A percentile compares a stretch with the other conserved stretches of the same genome.
Conservation (phyloP, 768 basidiomycete species). For the Agaricus blazei region DNA sequence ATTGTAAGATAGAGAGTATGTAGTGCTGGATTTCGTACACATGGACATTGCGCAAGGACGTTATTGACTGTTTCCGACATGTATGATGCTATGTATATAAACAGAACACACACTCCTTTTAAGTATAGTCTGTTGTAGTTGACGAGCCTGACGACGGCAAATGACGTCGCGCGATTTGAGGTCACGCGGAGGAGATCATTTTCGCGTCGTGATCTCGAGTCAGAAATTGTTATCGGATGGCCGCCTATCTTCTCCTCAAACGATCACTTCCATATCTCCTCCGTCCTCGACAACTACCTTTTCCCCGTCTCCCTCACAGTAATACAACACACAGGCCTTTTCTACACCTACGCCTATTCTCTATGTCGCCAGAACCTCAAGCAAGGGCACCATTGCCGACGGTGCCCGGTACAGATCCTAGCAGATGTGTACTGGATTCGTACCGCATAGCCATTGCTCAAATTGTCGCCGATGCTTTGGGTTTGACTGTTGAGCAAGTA, state of each 20-base stretch:
- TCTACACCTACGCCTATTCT: not conserved
- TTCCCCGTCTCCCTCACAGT: not conserved
- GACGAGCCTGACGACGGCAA: too few species aligned
- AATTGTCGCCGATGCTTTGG: conserved; percentile 59
- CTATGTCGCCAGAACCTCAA: not conserved
- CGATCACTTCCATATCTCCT: not conserved
- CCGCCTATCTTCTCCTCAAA: conserved; percentile 3
- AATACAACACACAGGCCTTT: not conserved
- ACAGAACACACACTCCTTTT: too few species aligned
- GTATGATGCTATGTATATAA: too few species aligned
- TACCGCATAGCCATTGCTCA: conserved; percentile 82
- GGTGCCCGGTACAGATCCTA: conserved; percentile 39
- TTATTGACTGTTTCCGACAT: too few species aligned
- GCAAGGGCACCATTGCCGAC: conserved; percentile 22
- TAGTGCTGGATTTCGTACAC: too few species aligned
- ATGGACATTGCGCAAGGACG: too few species aligned
- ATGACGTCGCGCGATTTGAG: too few species aligned
- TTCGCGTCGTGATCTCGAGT: too few species aligned
- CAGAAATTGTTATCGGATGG: not conserved
- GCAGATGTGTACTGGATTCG: conserved; percentile 57
- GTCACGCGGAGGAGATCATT: too few species aligned
- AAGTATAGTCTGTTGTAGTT: too few species aligned
- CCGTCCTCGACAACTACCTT: not conserved
- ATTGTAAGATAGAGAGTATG: too few species aligned
- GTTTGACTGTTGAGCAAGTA: conserved; percentile 69